Evolutionary conservation across 495 filamentous ascomycete genomes (phyloP).

Genomic region (Daldinia childiae): DNA sequence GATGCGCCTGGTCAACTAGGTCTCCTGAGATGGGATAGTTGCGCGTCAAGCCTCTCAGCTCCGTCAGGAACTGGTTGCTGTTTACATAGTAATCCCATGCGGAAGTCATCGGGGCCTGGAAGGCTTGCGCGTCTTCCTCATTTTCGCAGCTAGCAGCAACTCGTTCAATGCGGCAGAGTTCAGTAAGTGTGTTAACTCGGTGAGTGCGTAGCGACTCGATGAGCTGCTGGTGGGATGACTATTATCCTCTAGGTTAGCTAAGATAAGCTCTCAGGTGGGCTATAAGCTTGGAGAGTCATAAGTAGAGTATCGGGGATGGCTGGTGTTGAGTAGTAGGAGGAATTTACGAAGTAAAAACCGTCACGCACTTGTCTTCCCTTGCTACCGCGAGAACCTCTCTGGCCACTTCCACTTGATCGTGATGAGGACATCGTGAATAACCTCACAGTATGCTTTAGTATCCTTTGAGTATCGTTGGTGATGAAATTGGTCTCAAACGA

Average conservation of each 20-base stretch:
- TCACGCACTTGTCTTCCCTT: constrained; percentile 44
- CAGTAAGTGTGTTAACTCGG: constrained; percentile 76
- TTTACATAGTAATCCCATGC: constrained; percentile 81
- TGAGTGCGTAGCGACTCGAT: constrained; percentile 67
- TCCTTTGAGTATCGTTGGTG: neutral
- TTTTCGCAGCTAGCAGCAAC: constrained; percentile 64
- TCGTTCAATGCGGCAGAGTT: constrained; percentile 78
- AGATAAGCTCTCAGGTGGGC: neutral
- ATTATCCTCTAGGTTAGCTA: constrained; percentile 11
- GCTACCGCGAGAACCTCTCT: constrained; percentile 29
- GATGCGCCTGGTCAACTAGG: constrained; percentile 72
- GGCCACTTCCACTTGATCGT: constrained; percentile 23
- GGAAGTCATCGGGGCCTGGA: constrained; percentile 69
- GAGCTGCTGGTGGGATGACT: constrained; percentile 51
- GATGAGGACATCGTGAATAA: constrained; percentile 38
- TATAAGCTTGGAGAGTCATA: neutral
- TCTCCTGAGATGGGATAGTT: constrained; percentile 79
- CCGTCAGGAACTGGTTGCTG: constrained; percentile 75
- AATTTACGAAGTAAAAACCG: constrained; percentile 44
- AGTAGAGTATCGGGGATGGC: constrained; percentile 4
- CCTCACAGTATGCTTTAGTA: neutral
- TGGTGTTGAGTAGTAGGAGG: constrained; percentile 10
- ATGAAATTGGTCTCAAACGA: neutral
- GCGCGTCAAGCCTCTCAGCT: constrained; percentile 72
- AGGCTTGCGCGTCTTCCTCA: constrained; percentile 64